Percentiles rank a stretch among this genome's conserved stretches.
These are phyloP conservation scores for Penicillium desertorum DNA, from an alignment of 495 filamentous ascomycete species.

Conservation along the genomic window DNA sequence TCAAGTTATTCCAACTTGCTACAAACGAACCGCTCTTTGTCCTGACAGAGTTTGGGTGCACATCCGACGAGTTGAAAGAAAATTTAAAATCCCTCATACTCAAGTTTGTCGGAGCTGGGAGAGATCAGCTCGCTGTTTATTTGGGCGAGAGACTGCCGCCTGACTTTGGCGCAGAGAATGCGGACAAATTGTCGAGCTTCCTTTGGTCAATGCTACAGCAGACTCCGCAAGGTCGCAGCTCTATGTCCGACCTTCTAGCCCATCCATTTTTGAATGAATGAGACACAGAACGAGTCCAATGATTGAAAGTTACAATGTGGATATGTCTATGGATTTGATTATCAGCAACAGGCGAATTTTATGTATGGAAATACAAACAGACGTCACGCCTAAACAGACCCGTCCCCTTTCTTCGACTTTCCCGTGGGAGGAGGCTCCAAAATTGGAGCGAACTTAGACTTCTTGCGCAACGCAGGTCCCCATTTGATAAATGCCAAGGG, in stretches of 20 bases:
- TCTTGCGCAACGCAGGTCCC: constrained; percentile 35
- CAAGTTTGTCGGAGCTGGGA: no score
- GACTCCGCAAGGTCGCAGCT: no score
- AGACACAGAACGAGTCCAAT: background rate
- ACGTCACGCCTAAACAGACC: constrained; percentile 13
- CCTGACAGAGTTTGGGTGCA: no score
- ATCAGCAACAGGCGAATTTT: background rate
- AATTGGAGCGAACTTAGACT: constrained; percentile 38
- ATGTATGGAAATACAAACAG: background rate
- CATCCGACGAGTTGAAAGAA: no score
- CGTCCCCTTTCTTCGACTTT: constrained; percentile 3
- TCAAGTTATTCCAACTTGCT: no score
- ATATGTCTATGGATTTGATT: background rate
- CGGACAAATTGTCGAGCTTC: no score
- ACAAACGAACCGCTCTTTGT: no score
- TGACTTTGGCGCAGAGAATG: no score
- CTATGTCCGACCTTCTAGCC: background rate
- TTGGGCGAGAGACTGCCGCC: no score
- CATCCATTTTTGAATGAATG: background rate
- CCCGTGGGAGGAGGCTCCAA: background rate
- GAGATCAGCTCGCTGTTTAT: no score
- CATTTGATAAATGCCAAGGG: constrained; percentile 49
- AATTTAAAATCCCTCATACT: no score
- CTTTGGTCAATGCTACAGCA: no score
- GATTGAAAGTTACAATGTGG: background rate